phyloP scores from a whole-genome alignment of 805 yeast species.

The Wickerhamomyces mucosus region DNA sequence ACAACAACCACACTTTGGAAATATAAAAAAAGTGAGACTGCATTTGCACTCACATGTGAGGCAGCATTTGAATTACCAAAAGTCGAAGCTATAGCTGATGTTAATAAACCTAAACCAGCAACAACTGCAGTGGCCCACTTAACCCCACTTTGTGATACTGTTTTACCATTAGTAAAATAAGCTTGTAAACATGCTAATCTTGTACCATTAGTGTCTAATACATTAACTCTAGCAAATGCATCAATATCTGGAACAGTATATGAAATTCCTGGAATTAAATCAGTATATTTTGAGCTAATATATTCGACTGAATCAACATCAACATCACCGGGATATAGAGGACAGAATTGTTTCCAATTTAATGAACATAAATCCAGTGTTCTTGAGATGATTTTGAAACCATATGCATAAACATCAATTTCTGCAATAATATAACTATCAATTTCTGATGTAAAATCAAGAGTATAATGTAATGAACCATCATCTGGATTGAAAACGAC shows the following conservation, averaged over 20 bases:
- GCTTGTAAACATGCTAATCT: conserved; percentile 92
- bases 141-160: conserved; percentile 90
- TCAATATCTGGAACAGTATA: conserved; percentile 90
- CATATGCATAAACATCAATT: conserved; percentile 76
- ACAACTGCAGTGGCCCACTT: conserved; percentile 92
- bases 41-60: conserved; percentile 78
- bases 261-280: conserved; percentile 73
- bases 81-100: conserved; percentile 74
- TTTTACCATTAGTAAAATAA: conserved; percentile 73
- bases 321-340: conserved; percentile 72
- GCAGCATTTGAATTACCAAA: conserved; percentile 88
- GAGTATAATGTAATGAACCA: conserved; percentile 54
- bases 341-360: conserved; percentile 84
- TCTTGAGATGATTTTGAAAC: conserved; percentile 57
- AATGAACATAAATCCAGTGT: conserved; percentile 51
- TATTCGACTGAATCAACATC: conserved; percentile 66
- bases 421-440: conserved; percentile 59
- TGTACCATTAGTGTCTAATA: conserved; percentile 44
- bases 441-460: conserved; percentile 62
- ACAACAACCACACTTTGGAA: conserved; percentile 84
- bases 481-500: conserved; percentile 71
- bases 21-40: conserved; percentile 74
- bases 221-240: conserved; percentile 64
- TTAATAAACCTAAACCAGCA: conserved; percentile 78
- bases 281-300: conserved; percentile 37